These are phyloP conservation scores for Arabidopsis thaliana DNA, from an alignment of 345 rosid genomes.

Conservation along the genomic window DNA sequence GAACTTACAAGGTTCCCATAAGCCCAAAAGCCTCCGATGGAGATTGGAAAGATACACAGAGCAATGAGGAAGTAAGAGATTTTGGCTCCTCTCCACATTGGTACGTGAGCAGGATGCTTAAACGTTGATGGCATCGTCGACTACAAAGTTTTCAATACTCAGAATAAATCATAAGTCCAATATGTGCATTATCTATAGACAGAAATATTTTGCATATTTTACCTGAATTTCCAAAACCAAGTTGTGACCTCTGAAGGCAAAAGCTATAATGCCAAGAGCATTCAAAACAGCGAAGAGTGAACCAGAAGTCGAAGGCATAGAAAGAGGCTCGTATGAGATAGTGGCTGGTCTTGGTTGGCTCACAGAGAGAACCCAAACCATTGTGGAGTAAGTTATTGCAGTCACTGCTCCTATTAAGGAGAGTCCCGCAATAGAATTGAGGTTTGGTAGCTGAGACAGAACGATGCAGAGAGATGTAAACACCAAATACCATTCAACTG, in stretches of 20 bases:
- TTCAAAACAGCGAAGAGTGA: conserved; percentile 73
- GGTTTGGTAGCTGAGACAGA: conserved; percentile 97
- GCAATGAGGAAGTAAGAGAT: conserved; percentile 91
- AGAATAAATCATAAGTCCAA: conserved; percentile 1
- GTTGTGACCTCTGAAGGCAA: conserved; percentile 95
- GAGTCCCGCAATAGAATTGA: conserved; percentile 93
- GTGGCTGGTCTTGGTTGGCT: conserved; percentile 84
- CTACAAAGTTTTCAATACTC: conserved; percentile 45
- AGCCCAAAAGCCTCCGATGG: conserved; percentile 98
- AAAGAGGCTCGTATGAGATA: conserved; percentile 76
- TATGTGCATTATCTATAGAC: neutral
- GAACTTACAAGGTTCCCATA: conserved; percentile 89
- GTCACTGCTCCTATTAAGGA: conserved; percentile 95
- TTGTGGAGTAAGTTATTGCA: conserved; percentile 85
- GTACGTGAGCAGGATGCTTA: conserved; percentile 97
- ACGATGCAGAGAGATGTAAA: conserved; percentile 94
- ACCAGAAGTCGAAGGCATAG: conserved; percentile 67
- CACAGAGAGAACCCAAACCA: conserved; percentile 98
- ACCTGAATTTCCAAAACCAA: conserved; percentile 94
- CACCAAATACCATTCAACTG: conserved; percentile 95
- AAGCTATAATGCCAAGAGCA: conserved; percentile 95
- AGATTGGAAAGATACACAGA: conserved; percentile 82
- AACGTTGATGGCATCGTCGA: conserved; percentile 98
- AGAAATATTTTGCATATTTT: conserved; percentile 2
- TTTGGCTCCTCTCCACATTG: conserved; percentile 99